Conservation (phyloP, 73 alveolate genomes). For the Durusdinium trenchii region DNA sequence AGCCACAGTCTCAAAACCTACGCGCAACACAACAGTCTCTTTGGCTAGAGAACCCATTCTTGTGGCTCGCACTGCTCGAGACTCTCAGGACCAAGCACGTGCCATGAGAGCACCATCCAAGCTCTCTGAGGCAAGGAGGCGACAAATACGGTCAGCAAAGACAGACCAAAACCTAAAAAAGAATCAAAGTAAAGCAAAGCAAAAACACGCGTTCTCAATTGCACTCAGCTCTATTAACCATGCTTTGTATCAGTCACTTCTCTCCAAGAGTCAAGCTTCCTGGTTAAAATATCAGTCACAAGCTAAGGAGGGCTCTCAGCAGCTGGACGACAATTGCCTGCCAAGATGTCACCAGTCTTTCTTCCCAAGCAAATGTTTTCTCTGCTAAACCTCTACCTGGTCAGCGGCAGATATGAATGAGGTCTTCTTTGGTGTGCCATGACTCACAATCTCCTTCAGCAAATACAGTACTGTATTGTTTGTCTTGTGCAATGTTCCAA, state of each 20-base stretch:
- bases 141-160: conserved; percentile 62
- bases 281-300: background rate
- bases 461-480: too few species aligned
- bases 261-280: background rate
- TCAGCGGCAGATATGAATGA: too few species aligned
- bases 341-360: too few species aligned
- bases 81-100: background rate
- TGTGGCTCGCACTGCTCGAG: background rate
- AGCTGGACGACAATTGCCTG: conserved; percentile 21
- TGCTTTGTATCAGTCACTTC: too few species aligned
- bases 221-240: too few species aligned
- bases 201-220: background rate
- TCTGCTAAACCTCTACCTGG: too few species aligned
- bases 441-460: too few species aligned
- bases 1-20: background rate
- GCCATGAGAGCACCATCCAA: conserved; percentile 48
- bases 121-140: conserved; percentile 22
- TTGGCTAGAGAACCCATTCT: background rate
- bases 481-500: too few species aligned
- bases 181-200: background rate
- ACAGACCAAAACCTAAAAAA: conserved; percentile 46
- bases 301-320: background rate
- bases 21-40: background rate
- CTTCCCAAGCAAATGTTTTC: too few species aligned
- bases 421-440: too few species aligned